A percentile compares a stretch with the other conserved stretches of the same genome.
These are phyloP conservation scores for Bocquillonia castaneifolia DNA, from an alignment of 441 rosid genomes.

Conservation along the genomic window DNA sequence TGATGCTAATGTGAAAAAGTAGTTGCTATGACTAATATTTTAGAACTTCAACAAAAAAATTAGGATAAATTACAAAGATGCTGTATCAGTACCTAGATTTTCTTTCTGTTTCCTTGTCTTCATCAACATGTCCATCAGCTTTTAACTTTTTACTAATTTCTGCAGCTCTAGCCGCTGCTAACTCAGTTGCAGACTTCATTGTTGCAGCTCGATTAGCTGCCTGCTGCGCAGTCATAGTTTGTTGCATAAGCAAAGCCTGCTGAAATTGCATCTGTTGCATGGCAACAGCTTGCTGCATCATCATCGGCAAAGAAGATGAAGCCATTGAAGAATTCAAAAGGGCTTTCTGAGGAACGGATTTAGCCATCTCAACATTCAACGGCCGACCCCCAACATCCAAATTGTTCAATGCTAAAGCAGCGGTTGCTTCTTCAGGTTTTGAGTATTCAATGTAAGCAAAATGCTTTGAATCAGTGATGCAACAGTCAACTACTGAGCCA, in stretches of 20 bases:
- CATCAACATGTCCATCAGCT: slow-evolving; percentile 69
- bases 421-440: slow-evolving; percentile 88
- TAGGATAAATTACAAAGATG: not conserved
- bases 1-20: not conserved
- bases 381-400: slow-evolving; percentile 96
- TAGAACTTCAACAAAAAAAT: not conserved
- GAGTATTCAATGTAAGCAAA: slow-evolving; percentile 89
- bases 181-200: slow-evolving; percentile 98
- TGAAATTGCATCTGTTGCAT: slow-evolving; percentile 99
- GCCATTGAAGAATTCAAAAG: slow-evolving; percentile 43
- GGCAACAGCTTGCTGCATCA: slow-evolving; percentile 99
- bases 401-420: slow-evolving; percentile 85
- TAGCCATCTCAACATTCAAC: slow-evolving; percentile 94
- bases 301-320: slow-evolving; percentile 85
- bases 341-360: slow-evolving; percentile 82
- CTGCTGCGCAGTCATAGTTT: slow-evolving; percentile 92
- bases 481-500: slow-evolving; percentile 87
- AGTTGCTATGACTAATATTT: not conserved
- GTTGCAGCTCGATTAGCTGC: slow-evolving; percentile 94
- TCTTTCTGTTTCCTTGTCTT: slow-evolving; percentile 53
- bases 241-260: slow-evolving; percentile 97
- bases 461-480: slow-evolving; percentile 82
- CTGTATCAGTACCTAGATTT: slow-evolving; percentile 54
- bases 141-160: slow-evolving; percentile 90
- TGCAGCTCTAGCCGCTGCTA: slow-evolving; percentile 97